Conservation (phyloP, 257 asterid species). For the Fraxinus cuspidata region DNA sequence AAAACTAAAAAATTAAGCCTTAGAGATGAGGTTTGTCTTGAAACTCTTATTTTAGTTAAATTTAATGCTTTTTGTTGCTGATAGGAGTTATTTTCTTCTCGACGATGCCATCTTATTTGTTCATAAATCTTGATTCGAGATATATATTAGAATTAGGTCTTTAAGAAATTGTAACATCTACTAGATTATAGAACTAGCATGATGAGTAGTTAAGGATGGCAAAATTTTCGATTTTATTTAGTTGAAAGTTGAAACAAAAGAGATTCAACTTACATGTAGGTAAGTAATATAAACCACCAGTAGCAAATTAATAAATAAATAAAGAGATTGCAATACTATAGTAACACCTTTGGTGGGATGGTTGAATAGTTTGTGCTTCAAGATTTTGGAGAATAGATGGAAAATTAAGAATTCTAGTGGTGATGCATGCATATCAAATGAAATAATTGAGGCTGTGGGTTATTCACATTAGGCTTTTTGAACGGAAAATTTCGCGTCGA, state of each 20-base stretch:
- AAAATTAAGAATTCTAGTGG: background rate
- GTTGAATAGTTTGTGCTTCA: background rate
- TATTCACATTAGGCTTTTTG: too few species aligned
- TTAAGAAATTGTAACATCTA: too few species aligned
- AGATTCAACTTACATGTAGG: too few species aligned
- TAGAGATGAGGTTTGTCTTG: background rate
- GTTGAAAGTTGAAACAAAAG: too few species aligned
- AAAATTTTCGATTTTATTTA: too few species aligned
- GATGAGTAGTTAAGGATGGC: too few species aligned
- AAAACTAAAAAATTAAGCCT: background rate
- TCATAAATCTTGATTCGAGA: background rate
- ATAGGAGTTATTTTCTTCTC: background rate
- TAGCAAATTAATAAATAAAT: background rate
- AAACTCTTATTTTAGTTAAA: background rate
- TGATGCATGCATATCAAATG: slow-evolving; percentile 17
- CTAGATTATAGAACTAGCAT: too few species aligned
- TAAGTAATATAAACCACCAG: background rate
- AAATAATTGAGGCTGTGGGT: too few species aligned
- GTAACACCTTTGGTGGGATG: background rate
- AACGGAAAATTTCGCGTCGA: too few species aligned
- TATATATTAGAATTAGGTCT: too few species aligned
- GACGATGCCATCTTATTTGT: background rate
- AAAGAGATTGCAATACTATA: too few species aligned
- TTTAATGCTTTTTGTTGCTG: background rate
- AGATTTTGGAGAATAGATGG: background rate